Conservation (phyloP, 345 rosid genomes). For the Eucalyptus lansdowneana region DNA sequence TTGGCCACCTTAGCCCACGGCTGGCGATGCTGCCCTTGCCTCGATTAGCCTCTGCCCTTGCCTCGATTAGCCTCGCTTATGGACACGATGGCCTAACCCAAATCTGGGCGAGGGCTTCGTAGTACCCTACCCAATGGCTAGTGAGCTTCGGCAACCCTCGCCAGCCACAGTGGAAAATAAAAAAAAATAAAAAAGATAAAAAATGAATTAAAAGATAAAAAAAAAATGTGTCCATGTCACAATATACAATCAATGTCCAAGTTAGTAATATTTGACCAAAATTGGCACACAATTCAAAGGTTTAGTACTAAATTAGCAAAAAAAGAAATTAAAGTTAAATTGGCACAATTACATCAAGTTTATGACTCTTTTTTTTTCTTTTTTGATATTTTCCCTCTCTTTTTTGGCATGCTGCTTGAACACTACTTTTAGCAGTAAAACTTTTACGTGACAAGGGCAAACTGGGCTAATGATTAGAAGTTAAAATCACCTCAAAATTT, state of each 20-base stretch:
- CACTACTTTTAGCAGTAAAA: background rate
- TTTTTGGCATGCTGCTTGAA: background rate
- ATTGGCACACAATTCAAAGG: too few species aligned
- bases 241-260: rapidly evolving
- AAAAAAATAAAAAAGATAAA: too few species aligned
- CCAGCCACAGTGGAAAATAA: rapidly evolving
- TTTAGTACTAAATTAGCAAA: too few species aligned
- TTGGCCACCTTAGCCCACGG: too few species aligned
- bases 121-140: too few species aligned
- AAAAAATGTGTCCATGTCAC: rapidly evolving
- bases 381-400: background rate
- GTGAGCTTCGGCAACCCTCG: rapidly evolving
- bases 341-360: too few species aligned
- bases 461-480: background rate
- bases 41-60: rapidly evolving
- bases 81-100: too few species aligned
- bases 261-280: rapidly evolving
- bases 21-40: too few species aligned
- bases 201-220: too few species aligned
- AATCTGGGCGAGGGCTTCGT: too few species aligned
- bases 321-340: too few species aligned
- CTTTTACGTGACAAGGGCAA: background rate
- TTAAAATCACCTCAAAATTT: background rate
- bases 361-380: too few species aligned
- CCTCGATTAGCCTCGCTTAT: rapidly evolving